Conservation (phyloP, 2,329 filamentous ascomycete genomes). For the Diplodia mutila region DNA sequence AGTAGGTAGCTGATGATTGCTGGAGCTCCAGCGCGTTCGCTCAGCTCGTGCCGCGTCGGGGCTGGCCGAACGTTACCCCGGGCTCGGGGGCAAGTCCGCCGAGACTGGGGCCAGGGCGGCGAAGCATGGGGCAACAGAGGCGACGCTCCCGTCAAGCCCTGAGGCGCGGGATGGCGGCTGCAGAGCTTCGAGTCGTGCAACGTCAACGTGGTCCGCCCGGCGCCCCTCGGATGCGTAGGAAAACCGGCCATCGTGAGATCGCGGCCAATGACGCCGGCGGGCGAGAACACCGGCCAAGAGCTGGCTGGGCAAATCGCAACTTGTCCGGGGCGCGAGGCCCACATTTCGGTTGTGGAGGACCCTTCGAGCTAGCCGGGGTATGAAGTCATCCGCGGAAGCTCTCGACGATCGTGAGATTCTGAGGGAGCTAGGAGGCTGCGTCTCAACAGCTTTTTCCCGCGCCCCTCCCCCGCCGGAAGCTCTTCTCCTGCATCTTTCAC, state of each 20-base stretch:
- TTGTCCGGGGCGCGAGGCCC: conserved; percentile 11
- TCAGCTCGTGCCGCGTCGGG: not conserved
- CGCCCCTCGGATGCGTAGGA: conserved; percentile 6
- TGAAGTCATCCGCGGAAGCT: conserved; percentile 42
- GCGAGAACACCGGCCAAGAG: conserved; percentile 10
- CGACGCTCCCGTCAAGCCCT: not conserved
- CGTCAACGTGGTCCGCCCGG: conserved; percentile 23
- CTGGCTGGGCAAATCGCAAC: conserved; percentile 18
- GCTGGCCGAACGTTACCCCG: not conserved
- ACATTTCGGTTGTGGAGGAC: conserved; percentile 15
- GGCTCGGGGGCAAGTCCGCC: conserved; percentile 5
- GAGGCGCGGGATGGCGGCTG: conserved; percentile 9
- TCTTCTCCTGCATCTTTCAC: not conserved
- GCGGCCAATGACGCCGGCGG: conserved; percentile 5
- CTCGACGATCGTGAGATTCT: conserved; percentile 30
- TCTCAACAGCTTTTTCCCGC: conserved; percentile 37
- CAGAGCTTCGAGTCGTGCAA: conserved; percentile 10
- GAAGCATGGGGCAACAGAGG: not conserved
- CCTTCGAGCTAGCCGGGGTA: conserved; percentile 26
- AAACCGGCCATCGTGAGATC: not conserved
- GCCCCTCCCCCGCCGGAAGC: conserved; percentile 7
- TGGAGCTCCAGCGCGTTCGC: no score
- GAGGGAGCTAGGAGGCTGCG: conserved; percentile 24
- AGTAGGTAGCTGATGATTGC: not conserved
- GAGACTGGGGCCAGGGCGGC: not conserved